Evolutionary conservation across 495 filamentous ascomycete species (phyloP).

Genomic region (Podospora sp.): DNA sequence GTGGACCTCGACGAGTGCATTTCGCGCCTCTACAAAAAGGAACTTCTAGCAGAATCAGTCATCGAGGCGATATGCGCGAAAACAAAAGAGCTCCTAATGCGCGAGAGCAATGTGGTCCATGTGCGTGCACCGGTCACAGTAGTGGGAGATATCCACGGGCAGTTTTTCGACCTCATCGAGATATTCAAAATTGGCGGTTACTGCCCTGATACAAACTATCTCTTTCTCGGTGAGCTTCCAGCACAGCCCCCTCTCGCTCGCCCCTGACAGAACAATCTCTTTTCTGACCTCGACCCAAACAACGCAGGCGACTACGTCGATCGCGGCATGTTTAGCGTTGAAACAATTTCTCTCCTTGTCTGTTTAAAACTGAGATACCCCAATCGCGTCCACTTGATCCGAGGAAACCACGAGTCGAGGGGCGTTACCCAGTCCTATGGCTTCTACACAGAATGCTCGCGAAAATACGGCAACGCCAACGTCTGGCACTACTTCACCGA

Average conservation of each 20-base stretch:
- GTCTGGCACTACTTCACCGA: conserved; percentile 99
- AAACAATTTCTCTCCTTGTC: conserved; percentile 93
- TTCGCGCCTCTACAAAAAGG: conserved; percentile 90
- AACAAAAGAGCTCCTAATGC: conserved; percentile 97
- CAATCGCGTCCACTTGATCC: conserved; percentile 86
- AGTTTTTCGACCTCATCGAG: conserved; percentile 98
- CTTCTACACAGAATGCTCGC: conserved; percentile 96
- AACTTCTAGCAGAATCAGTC: conserved; percentile 93
- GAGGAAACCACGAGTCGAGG: conserved; percentile 95
- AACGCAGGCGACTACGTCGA: conserved; percentile 90
- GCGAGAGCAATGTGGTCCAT: conserved; percentile 99
- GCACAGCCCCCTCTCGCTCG: background rate
- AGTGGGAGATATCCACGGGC: conserved; percentile 97
- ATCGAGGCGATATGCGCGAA: conserved; percentile 99
- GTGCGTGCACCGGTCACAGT: conserved; percentile 96
- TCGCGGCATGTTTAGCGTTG: conserved; percentile 93
- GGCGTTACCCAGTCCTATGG: conserved; percentile 98
- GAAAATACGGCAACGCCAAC: conserved; percentile 96
- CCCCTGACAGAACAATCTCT: background rate
- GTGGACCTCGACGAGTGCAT: conserved; percentile 99
- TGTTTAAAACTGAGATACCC: conserved; percentile 95
- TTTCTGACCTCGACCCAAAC: background rate
- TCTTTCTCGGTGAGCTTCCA: conserved; percentile 79
- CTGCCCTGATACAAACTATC: conserved; percentile 96
- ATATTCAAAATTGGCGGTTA: conserved; percentile 98